Evolutionary conservation across 371 early-diverging fungal species (phyloP), one percentile per base, ranked within the genome.

Genomic region (Parasitella parasitica): DNA sequence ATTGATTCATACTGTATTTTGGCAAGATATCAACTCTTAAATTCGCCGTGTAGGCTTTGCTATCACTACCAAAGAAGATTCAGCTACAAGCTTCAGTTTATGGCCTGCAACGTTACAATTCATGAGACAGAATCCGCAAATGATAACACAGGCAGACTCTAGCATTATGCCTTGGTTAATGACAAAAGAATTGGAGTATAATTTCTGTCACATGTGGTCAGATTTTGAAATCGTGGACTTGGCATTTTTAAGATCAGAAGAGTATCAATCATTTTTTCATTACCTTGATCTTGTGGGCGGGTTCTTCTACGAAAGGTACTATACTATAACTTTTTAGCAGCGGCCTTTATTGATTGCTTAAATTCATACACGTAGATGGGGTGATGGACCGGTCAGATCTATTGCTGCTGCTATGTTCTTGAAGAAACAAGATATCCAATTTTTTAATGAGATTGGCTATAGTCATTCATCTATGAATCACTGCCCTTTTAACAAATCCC

Each of bases 241-340:
- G 63, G 76, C 86, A 15, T 89, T 95, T 59, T 88, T 88, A 56
- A 83, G 91, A 55, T 84, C 85, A 36, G 63, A 81, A n/a, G 81
- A 74, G 5, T 97, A 97, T 73, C 73, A 70, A 48, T 75, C 81
- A 16, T 95, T 86, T 64, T 96, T 98, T 65, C 73, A 91, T 15
- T 86, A 80, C 53, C 78, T 98, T 16, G 98, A 98, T 72, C 66
- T 70, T 30, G 65, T 83, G 0, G 94, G 95, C 4, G 95, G 90
- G 0, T 98, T 98, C 71, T 98, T 91, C 71, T 97, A 97, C 71
- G 98, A 98, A 70, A 78, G 94, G 82, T 80, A 65, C 61, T 38
- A n/a, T n/a, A 4, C 3, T 38, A 7, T 38, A 22, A n/a, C 20
- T 1, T 36, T 41, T 41, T 8, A 8, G 41, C 0, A 6, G 20